phyloP scores from a whole-genome alignment of 352 stramenopile species.

The Phytopythium litorale region DNA sequence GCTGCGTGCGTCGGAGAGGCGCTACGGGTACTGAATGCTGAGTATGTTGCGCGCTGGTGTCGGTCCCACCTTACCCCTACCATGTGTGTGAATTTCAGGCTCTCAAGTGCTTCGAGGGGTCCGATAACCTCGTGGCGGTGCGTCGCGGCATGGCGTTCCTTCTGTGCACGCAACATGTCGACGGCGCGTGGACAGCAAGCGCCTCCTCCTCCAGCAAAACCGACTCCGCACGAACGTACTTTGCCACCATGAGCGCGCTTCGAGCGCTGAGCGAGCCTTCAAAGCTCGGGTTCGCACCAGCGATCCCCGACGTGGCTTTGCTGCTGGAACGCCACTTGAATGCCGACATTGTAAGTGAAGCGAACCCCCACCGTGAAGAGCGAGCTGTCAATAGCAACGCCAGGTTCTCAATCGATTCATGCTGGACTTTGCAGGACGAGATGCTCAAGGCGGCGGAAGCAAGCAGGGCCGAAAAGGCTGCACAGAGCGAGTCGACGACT shows the following conservation, averaged over 20 bases:
- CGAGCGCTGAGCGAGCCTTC: conserved; percentile 42
- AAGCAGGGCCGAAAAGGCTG: background rate
- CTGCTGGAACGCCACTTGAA: conserved; percentile 67
- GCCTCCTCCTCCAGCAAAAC: conserved; percentile 10
- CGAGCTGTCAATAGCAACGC: background rate
- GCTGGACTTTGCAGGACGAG: background rate
- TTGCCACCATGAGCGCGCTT: conserved; percentile 50
- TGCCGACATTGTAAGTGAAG: conserved; percentile 28
- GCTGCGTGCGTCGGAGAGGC: conserved; percentile 64
- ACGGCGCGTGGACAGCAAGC: conserved; percentile 51
- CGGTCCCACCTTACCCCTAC: background rate
- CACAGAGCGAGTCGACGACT: background rate
- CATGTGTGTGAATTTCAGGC: conserved; percentile 29
- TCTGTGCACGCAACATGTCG: conserved; percentile 45
- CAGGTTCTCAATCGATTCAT: background rate
- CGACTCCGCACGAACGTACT: conserved; percentile 28
- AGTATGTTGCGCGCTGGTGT: background rate
- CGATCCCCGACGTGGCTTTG: conserved; percentile 38
- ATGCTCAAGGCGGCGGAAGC: background rate
- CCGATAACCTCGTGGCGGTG: conserved; percentile 63
- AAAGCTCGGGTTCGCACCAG: conserved; percentile 57
- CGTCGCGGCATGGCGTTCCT: conserved; percentile 69
- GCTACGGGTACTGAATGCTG: conserved; percentile 36
- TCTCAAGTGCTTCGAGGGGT: conserved; percentile 66
- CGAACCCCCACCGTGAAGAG: background rate